Conservation (phyloP, 306 rosid species). For the Malus orientalis region DNA sequence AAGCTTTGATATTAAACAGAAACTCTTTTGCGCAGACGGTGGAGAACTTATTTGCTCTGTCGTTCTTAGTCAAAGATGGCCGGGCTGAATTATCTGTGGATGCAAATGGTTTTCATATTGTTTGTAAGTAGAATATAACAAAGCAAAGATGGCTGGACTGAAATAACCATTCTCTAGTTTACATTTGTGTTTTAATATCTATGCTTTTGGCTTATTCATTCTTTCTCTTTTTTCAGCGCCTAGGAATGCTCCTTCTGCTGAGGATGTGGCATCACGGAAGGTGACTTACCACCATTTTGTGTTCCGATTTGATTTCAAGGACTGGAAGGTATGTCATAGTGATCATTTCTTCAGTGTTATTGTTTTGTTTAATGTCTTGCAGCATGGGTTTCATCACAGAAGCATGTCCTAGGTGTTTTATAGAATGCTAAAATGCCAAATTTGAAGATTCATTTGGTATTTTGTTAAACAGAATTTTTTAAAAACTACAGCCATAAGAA, state of each 20-base stretch:
- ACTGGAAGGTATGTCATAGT: slow-evolving; percentile 68
- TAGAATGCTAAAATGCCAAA: neutral
- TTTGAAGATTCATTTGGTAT: neutral
- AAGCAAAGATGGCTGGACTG: neutral
- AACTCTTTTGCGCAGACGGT: slow-evolving; percentile 72
- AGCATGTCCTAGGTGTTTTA: neutral
- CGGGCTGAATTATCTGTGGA: slow-evolving; percentile 57
- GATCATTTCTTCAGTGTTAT: neutral
- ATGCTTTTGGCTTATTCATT: neutral
- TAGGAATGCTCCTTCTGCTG: slow-evolving; percentile 59
- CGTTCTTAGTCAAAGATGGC: slow-evolving; percentile 86
- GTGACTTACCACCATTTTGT: slow-evolving; percentile 62
- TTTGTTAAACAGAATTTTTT: neutral
- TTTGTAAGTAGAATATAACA: slow-evolving; percentile 42
- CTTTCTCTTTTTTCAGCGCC: slow-evolving; percentile 46
- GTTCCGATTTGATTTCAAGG: slow-evolving; percentile 69
- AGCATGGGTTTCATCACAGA: neutral
- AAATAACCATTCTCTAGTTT: neutral
- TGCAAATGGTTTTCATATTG: slow-evolving; percentile 45
- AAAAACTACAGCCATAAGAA: neutral
- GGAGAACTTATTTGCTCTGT: slow-evolving; percentile 73
- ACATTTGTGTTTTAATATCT: neutral
- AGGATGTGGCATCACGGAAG: slow-evolving; percentile 34
- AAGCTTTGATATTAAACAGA: slow-evolving; percentile 53
- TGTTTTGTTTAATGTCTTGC: neutral